Evolutionary conservation across 495 filamentous ascomycete species (phyloP).

Genomic region (Aspergillus biplanus): DNA sequence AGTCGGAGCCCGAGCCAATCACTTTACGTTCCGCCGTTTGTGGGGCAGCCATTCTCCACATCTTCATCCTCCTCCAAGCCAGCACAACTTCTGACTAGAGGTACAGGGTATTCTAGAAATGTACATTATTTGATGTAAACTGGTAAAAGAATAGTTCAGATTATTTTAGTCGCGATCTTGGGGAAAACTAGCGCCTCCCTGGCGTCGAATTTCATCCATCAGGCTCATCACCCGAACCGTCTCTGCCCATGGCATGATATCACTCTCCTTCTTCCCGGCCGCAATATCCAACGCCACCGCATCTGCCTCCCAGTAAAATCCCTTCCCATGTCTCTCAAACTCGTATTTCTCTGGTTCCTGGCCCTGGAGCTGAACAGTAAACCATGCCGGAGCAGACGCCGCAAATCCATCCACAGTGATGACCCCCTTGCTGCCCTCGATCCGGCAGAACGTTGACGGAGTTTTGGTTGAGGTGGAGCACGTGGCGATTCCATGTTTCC

Average conservation of each 20-base stretch:
- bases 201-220: constrained; percentile 64
- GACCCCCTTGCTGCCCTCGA: constrained; percentile 28
- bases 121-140: neutral
- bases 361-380: constrained; percentile 21
- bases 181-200: constrained; percentile 9
- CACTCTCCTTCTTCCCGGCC: constrained; percentile 70
- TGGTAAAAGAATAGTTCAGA: neutral
- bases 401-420: constrained; percentile 26
- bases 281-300: constrained; percentile 70
- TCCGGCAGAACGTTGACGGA: constrained; percentile 18
- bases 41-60: too few relatives aligned
- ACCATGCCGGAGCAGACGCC: constrained; percentile 25
- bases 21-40: neutral
- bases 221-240: constrained; percentile 77
- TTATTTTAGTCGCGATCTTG: neutral
- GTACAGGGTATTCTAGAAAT: too few relatives aligned
- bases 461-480: constrained; percentile 23
- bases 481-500: constrained; percentile 28
- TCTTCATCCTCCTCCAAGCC: too few relatives aligned
- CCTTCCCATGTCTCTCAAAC: constrained; percentile 46
- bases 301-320: constrained; percentile 86
- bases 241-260: constrained; percentile 66
- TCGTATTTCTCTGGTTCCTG: constrained; percentile 29
- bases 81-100: too few relatives aligned
- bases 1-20: neutral